Base-by-base conservation (phyloP, 805 yeast species). In the Nakazawaea ernobii region DNA sequence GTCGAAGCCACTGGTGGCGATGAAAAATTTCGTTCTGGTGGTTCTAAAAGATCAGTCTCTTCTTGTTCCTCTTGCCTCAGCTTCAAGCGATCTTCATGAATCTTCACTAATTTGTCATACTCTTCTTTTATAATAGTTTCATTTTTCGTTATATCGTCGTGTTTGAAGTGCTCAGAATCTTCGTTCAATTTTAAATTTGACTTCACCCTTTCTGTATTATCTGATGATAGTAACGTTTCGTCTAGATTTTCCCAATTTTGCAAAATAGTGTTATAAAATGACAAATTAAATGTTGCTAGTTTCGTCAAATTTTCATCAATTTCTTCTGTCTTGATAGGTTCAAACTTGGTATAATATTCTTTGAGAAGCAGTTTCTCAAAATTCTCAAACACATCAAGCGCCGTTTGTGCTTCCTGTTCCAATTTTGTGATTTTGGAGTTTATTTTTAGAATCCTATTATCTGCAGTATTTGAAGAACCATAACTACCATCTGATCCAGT, bases 241-340 rank as follows among this genome's bases (percentile, higher is more conserved):
- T 43, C 29, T 32, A 66, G 48, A 13, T 66, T 75, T 30, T 77
- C 74, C 95, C 96, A 89, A 50, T 81, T 82, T 20, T 77, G 77
- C 45, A 85, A 76, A 60, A 88, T 70, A 26, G 75, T 76, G 50
- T 77, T 73, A 64, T 85, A 92, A 59, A 86, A 89, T 27, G 75
- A 73, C 47, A 87, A 80, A 63, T 92, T 86, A 51, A 79, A 80
- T 53, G 85, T 86, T 43, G 95, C 86, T 49, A 92, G 69, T n/a
- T 76, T 75, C 8, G 79, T 69, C 66, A 92, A 73, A 1, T 95
- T 77, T 29, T 74, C 72, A 58, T 84, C 82, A 61, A 91, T 72
- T 65, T 92, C 97, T 33, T 74, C 71, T 29, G 87, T 79, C 64
- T 90, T 90, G 52, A 88, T 85, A 24, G 72, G 74, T 56, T 92